A percentile compares a stretch with the other conserved stretches of the same genome.
phyloP scores from a whole-genome alignment of 805 yeast species.

The Candida ponderosae region DNA sequence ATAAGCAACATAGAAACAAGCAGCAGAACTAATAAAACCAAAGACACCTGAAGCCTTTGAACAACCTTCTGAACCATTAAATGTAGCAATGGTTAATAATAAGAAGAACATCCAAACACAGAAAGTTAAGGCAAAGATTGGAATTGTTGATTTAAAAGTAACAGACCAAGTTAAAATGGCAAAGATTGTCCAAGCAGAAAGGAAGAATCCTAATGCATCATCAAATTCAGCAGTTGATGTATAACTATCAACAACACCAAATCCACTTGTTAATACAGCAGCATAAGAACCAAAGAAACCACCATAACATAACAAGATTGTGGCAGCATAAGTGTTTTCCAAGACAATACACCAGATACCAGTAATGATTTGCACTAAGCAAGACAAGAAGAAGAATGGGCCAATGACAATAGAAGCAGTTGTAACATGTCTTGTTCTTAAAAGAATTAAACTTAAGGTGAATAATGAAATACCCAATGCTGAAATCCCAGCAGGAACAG shows the following conservation, averaged over 20 bases:
- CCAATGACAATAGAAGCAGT: conserved; percentile 36
- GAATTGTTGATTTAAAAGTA: conserved; percentile 41
- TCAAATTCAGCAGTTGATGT: conserved; percentile 21
- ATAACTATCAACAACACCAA: conserved; percentile 34
- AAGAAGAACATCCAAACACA: conserved; percentile 38
- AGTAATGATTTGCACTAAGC: conserved; percentile 39
- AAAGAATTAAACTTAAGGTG: conserved; percentile 36
- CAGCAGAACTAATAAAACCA: conserved; percentile 32
- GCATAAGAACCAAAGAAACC: conserved; percentile 48
- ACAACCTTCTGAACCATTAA: conserved; percentile 24
- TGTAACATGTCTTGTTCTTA: conserved; percentile 39
- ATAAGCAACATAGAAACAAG: conserved; percentile 38
- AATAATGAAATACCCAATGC: conserved; percentile 41
- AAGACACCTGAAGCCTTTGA: conserved; percentile 41
- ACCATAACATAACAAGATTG: conserved; percentile 45
- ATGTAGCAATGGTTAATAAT: conserved; percentile 35
- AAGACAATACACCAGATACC: conserved; percentile 43
- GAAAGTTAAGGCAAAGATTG: conserved; percentile 31
- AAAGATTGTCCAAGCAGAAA: conserved; percentile 46
- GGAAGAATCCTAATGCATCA: conserved; percentile 40
- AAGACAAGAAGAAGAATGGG: conserved; percentile 41
- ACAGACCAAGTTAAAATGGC: conserved; percentile 36
- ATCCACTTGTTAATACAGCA: conserved; percentile 34
- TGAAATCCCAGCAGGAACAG: conserved; percentile 47
- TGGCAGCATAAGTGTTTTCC: conserved; percentile 50